These are phyloP conservation scores for Diplocarpon rosae DNA, from an alignment of 2,329 filamentous ascomycete species.

Conservation along the genomic window DNA sequence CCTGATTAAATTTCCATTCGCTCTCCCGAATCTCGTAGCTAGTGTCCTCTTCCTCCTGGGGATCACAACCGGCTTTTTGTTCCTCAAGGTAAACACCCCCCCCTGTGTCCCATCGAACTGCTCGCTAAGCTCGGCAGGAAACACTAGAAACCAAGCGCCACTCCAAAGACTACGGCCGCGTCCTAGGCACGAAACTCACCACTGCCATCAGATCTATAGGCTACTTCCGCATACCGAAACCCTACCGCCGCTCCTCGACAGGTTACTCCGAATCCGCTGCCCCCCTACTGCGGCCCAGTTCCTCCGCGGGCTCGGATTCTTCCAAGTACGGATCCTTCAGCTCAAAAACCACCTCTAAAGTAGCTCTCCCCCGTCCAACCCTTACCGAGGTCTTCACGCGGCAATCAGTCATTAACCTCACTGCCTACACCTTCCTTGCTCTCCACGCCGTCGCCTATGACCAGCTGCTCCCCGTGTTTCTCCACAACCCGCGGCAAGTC, in stretches of 20 bases:
- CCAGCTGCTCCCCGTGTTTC: conserved; percentile 77
- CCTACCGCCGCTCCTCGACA: conserved; percentile 33
- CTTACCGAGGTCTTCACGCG: conserved; percentile 58
- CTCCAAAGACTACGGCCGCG: conserved; percentile 61
- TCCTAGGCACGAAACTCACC: conserved; percentile 57
- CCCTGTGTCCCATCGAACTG: background rate
- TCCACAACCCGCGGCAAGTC: conserved; percentile 59
- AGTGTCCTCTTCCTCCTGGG: conserved; percentile 69
- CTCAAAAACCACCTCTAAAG: conserved; percentile 21
- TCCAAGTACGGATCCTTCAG: conserved; percentile 17
- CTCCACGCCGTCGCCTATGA: conserved; percentile 79
- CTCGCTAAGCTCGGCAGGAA: conserved; percentile 37
- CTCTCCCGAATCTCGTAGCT: conserved; percentile 71
- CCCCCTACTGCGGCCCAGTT: conserved; percentile 36
- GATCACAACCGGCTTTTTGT: conserved; percentile 61
- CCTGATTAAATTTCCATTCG: conserved; percentile 69
- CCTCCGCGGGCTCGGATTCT: conserved; percentile 22
- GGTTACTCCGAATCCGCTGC: conserved; percentile 44
- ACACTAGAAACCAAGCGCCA: conserved; percentile 64
- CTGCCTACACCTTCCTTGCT: conserved; percentile 70
- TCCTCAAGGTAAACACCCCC: conserved; percentile 41
- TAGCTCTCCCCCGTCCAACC: conserved; percentile 26
- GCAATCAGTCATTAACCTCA: conserved; percentile 64
- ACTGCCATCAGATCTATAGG: conserved; percentile 23
- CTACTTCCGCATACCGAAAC: conserved; percentile 10